Evolutionary conservation across 2,329 filamentous ascomycete species (phyloP).

Genomic region (Phyllosticta citribraziliensis): DNA sequence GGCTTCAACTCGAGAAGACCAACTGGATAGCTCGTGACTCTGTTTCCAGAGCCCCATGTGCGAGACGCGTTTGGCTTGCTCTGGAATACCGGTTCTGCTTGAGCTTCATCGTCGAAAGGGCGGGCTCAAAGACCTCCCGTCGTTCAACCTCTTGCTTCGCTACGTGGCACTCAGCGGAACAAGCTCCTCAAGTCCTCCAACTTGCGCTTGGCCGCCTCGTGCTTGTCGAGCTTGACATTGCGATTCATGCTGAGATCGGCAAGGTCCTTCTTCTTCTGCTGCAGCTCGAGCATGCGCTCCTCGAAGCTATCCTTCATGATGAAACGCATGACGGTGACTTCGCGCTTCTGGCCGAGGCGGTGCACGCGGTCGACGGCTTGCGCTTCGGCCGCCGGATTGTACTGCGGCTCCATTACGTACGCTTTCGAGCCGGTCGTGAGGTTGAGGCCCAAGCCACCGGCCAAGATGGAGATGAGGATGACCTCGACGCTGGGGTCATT

Average conservation of each 20-base stretch:
- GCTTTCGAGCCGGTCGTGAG: conserved; percentile 76
- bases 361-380: conserved; percentile 93
- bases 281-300: conserved; percentile 81
- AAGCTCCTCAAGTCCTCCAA: conserved; percentile 51
- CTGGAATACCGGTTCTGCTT: no score
- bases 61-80: no score
- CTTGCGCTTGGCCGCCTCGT: conserved; percentile 55
- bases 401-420: conserved; percentile 97
- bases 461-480: conserved; percentile 85
- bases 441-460: conserved; percentile 85
- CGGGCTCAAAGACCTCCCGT: no score
- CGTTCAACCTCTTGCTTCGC: no score
- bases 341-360: conserved; percentile 73
- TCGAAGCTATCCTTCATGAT: conserved; percentile 90
- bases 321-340: conserved; percentile 77
- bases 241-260: conserved; percentile 59
- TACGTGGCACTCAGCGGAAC: conserved; percentile 30
- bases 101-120: no score
- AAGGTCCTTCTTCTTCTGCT: conserved; percentile 85
- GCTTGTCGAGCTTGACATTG: conserved; percentile 44
- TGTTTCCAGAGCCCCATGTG: no score
- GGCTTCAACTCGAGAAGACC: no score
- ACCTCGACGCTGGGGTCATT: conserved; percentile 62
- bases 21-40: no score
- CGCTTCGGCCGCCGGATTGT: conserved; percentile 88